Evolutionary conservation across 2,329 filamentous ascomycete genomes (phyloP), one percentile per base, ranked within the genome.

Genomic region (Tolypocladium sp.): DNA sequence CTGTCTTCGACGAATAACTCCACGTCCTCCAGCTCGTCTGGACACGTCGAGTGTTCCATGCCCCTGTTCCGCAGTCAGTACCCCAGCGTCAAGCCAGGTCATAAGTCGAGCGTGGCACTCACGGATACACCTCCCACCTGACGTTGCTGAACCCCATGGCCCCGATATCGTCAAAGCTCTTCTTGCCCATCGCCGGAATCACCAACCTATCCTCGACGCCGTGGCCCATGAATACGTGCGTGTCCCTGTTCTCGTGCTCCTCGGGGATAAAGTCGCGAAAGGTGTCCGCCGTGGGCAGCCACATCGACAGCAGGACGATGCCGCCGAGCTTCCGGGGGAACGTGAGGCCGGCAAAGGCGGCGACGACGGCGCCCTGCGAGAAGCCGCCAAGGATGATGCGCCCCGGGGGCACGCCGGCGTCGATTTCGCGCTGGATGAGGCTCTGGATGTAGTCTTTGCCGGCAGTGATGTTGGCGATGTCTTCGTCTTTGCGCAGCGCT

Each of bases 151-250:
- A 88, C 0, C 90, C 91, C 72, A 85, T 73, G 49, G 82, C 80
- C 70, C 83, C 83, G 58, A 96, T 73, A 57, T 79, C 70, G 44
- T 89, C 79, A 2, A 82, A 82, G 22, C 88, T 90, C 74, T 77
- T 71, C 70, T 82, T 74, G 20, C 90, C 91, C 74, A 88, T 87
- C 57, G 80, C 74, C 46, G 84, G 81, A 65, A 79, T 81, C 10
- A 96, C 88, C 3, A 95, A 77, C 17, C 79, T 79, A 72, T 96
- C 92, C 1, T 76, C 77, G 62, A 85, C 81, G 22, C 92, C 92
- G 67, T 96, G 92, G 9, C 83, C 90, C 84, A 95, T 87, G 73
- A 92, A 90, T 62, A 96, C 85, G 1, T 88, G 88, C 1, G 90
- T 94, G 38, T 87, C 79, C 73, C 85, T 82, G 59, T 79, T 75